These are phyloP conservation scores for Elsinoe necatrix DNA, from an alignment of 2,329 filamentous ascomycete species.

Conservation along the genomic window DNA sequence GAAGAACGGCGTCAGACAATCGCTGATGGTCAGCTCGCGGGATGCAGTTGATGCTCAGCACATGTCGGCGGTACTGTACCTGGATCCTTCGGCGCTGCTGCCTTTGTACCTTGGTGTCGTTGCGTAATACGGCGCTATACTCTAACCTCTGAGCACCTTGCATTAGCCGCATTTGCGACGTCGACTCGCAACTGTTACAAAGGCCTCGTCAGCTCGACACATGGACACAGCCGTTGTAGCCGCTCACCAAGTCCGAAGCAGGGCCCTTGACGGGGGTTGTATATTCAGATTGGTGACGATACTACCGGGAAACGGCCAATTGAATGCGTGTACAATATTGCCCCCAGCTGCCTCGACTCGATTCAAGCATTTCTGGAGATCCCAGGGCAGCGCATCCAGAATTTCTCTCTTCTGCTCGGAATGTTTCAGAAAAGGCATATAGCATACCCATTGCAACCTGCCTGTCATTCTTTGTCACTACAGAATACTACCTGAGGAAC, in stretches of 20 bases:
- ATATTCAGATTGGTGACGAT: neutral
- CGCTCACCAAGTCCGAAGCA: neutral
- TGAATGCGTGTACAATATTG: neutral
- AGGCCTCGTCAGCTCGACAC: neutral
- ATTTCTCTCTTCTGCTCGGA: neutral
- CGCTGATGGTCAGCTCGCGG: neutral
- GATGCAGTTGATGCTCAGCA: neutral
- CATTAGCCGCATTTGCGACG: conserved; percentile 11
- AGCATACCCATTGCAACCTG: neutral
- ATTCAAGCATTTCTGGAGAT: neutral
- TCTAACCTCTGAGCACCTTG: conserved; percentile 5
- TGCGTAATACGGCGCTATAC: conserved; percentile 4
- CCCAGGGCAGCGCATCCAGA: neutral
- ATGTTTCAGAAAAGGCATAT: conserved; percentile 2
- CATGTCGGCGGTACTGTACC: neutral
- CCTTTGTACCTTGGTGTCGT: conserved; percentile 3
- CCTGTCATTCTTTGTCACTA: too few relatives aligned
- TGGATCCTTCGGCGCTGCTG: neutral
- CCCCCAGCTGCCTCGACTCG: neutral
- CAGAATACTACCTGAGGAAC: neutral
- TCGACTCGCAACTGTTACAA: neutral
- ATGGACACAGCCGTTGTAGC: neutral
- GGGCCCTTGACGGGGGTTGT: neutral
- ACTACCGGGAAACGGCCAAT: neutral
- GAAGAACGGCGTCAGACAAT: neutral